Evolutionary conservation across 306 rosid species (phyloP).

Genomic region (Cicer pinnatifidum): DNA sequence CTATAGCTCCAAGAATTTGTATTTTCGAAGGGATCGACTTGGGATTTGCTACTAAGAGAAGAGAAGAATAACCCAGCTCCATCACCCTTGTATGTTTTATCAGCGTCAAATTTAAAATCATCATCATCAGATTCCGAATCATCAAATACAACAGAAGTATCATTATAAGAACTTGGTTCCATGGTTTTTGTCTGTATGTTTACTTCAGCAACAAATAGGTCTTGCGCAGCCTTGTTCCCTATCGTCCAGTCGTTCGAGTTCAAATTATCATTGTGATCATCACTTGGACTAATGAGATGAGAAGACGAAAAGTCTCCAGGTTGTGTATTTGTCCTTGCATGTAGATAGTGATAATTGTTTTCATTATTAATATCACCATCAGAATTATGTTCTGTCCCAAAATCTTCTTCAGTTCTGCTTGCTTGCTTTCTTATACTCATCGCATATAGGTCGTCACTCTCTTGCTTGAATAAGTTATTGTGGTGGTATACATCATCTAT

Average conservation of each 20-base stretch:
- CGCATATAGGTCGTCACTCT: conserved; percentile 47
- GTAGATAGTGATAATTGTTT: conserved; percentile 50
- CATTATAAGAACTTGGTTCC: conserved; percentile 51
- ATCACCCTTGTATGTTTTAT: conserved; percentile 49
- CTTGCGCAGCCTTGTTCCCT: conserved; percentile 43
- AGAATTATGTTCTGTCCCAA: conserved; percentile 46
- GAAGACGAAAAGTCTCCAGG: conserved; percentile 53
- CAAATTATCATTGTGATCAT: conserved; percentile 51
- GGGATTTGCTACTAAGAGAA: conserved; percentile 52
- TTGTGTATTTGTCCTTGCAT: conserved; percentile 50
- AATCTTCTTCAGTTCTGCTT: conserved; percentile 49
- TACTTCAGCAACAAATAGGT: conserved; percentile 52
- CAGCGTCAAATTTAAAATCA: conserved; percentile 51
- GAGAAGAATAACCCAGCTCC: conserved; percentile 55
- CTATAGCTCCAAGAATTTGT: conserved; percentile 55
- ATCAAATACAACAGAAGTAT: conserved; percentile 65
- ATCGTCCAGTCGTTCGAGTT: conserved; percentile 39
- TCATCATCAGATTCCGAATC: conserved; percentile 74
- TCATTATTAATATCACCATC: conserved; percentile 52
- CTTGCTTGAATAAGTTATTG: conserved; percentile 52
- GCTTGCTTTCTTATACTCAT: conserved; percentile 50
- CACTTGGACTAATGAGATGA: conserved; percentile 48
- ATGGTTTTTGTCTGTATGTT: conserved; percentile 39
- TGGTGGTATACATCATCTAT: conserved; percentile 50
- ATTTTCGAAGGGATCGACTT: conserved; percentile 48